Conservation (phyloP, 306 rosid species). For the Lagenaria siceraria region DNA sequence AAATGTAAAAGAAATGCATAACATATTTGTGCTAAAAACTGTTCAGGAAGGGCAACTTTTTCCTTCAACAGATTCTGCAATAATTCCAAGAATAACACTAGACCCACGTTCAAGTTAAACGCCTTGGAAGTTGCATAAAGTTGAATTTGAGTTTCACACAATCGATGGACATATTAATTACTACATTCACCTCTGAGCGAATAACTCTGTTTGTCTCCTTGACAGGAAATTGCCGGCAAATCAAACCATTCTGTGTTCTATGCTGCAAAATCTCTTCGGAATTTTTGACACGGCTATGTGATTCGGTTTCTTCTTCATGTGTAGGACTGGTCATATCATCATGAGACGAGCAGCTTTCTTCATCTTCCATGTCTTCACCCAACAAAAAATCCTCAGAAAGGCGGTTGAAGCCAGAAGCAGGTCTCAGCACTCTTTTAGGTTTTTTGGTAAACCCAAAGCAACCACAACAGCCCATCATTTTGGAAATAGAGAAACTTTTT, state of each 20-base stretch:
- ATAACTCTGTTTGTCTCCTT: constrained; percentile 63
- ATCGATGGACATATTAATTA: neutral
- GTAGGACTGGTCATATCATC: constrained; percentile 31
- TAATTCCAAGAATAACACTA: neutral
- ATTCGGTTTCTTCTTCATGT: constrained; percentile 47
- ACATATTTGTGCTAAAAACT: neutral
- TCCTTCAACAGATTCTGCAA: neutral
- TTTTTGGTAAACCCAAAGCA: constrained; percentile 70
- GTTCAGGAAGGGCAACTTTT: neutral
- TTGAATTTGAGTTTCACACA: neutral
- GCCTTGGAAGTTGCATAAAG: neutral
- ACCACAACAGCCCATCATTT: constrained; percentile 66
- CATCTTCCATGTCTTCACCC: constrained; percentile 58
- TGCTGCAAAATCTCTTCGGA: constrained; percentile 68
- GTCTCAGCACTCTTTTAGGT: constrained; percentile 19
- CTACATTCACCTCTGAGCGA: constrained; percentile 56
- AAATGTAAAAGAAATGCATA: neutral
- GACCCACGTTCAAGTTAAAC: neutral
- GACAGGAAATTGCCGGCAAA: constrained; percentile 85
- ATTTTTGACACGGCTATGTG: constrained; percentile 33
- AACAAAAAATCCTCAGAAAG: constrained; percentile 46
- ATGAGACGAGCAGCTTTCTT: constrained; percentile 34
- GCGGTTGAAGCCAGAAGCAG: constrained; percentile 22
- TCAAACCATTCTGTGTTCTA: constrained; percentile 55
- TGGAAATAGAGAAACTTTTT: constrained; percentile 34